Evolutionary conservation across 2,329 filamentous ascomycete genomes (phyloP), one percentile per base, ranked within the genome.

Genomic region (Colletotrichum spinosum): DNA sequence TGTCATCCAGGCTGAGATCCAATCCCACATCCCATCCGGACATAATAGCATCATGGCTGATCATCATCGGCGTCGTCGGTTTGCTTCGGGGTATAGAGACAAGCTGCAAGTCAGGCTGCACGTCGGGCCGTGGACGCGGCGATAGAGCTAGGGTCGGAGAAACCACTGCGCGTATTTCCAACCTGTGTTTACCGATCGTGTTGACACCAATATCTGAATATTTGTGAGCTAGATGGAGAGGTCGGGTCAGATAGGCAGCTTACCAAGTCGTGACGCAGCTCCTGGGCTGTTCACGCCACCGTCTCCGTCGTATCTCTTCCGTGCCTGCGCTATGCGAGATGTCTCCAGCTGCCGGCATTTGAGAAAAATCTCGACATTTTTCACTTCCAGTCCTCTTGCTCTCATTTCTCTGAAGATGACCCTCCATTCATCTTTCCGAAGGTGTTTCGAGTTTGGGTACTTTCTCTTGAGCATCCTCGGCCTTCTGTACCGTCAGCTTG

Each of bases 391-490:
- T 3, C 44, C 37, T 13, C 25, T 50, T 3, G 50, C 25, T 33
- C 11, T 13, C 9, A 58, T 33, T 8, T 34, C 38, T 25, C 25
- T 15, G 8, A 35, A 44, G 2, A 58, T 13, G 1, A 48, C 46
- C 3, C 11, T 25, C 55, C 55, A 58, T 58, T 58, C 55, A 2
- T n/a, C 15, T 17, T 17, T 17, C 15, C 55, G 11, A 4, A 58
- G n/a, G 6, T 58, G 50, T 2, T 58, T 58, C 13, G 51, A 12
- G 6, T 48, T 48, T 8, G 55, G 25, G 13, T 58, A 58, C 8
- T 15, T 42, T 4, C 39, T 25, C 8, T 51, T 58, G 46, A 58
- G 51, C 25, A 51, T 46, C 3, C n/a, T 35, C 0, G 25, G 33
- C 5, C 55, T 58, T 8, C 10, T n/a, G 25, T 4, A 13, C 8